phyloP scores from a whole-genome alignment of 352 stramenopile species.

The Pythium biforme region DNA sequence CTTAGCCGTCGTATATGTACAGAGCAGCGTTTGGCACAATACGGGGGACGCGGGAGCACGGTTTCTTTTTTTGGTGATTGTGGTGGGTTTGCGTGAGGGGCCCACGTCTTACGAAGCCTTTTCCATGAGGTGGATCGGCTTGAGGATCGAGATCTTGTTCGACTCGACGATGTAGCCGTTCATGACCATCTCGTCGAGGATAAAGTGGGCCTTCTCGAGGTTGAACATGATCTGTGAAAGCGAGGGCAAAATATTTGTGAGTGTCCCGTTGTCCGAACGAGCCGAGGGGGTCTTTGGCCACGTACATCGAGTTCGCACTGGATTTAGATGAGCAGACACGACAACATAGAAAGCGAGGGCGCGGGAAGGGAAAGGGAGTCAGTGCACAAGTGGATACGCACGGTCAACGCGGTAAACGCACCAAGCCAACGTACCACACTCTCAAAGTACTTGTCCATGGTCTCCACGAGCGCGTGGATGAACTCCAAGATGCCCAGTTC shows the following conservation, averaged over 20 bases:
- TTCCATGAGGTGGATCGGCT: slow-evolving; percentile 98
- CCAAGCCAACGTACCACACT: slow-evolving; percentile 94
- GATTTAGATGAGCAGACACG: not conserved
- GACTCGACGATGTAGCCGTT: slow-evolving; percentile 99
- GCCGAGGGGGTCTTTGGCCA: slow-evolving; percentile 1
- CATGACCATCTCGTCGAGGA: slow-evolving; percentile 97
- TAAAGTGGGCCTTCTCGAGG: slow-evolving; percentile 90
- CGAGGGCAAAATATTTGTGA: not conserved
- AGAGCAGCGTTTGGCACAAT: too few relatives aligned
- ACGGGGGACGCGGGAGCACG: too few relatives aligned
- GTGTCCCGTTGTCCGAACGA: not conserved
- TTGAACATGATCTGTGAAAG: slow-evolving; percentile 89
- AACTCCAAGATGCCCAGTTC: slow-evolving; percentile 99
- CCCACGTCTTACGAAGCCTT: slow-evolving; percentile 91
- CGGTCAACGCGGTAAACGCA: too few relatives aligned
- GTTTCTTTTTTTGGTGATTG: too few relatives aligned
- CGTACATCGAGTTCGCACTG: slow-evolving; percentile 86
- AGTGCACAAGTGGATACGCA: not conserved
- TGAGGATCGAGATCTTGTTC: slow-evolving; percentile 99
- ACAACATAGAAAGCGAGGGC: not conserved
- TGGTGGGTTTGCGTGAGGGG: too few relatives aligned
- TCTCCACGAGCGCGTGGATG: slow-evolving; percentile 99
- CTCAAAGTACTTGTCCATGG: slow-evolving; percentile 99
- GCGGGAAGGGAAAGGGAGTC: not conserved
- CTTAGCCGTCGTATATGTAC: too few relatives aligned